phyloP scores from a whole-genome alignment of 163 green algal genomes.

The Scenedesmus sp. region DNA sequence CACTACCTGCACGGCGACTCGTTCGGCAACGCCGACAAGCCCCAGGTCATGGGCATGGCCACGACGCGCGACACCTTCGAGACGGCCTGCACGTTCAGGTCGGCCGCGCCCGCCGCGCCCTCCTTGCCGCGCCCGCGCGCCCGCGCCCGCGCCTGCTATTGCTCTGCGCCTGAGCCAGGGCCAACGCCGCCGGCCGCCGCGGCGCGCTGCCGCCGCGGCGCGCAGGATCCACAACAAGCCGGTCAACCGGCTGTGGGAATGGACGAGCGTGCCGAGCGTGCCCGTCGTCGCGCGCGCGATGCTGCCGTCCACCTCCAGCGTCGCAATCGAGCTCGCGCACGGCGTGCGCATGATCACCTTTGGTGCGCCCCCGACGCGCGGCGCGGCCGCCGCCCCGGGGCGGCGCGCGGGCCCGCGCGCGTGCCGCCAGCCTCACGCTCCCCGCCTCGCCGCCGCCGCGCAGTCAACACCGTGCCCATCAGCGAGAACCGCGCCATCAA shows the following conservation, averaged over 20 bases:
- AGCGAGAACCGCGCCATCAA: slow-evolving; percentile 73
- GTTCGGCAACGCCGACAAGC: slow-evolving; percentile 53
- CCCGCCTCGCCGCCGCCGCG: too few relatives aligned
- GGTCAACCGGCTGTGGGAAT: slow-evolving; percentile 80
- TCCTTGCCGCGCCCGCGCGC: too few relatives aligned
- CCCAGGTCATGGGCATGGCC: slow-evolving; percentile 56
- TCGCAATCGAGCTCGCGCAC: slow-evolving; percentile 75
- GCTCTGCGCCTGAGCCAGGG: too few relatives aligned
- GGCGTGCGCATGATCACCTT: slow-evolving; percentile 86
- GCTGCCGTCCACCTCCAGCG: slow-evolving; percentile 76
- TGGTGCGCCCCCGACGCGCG: too few relatives aligned
- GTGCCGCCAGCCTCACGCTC: too few relatives aligned
- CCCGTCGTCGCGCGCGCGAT: slow-evolving; percentile 64
- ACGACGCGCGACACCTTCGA: slow-evolving; percentile 45
- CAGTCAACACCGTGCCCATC: slow-evolving; percentile 81
- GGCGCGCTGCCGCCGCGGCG: neutral
- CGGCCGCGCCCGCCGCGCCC: neutral
- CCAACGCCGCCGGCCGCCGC: too few relatives aligned
- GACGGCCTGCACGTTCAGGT: slow-evolving; percentile 42
- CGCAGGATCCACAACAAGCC: slow-evolving; percentile 86
- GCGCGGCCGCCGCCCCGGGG: too few relatives aligned
- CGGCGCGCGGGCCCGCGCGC: too few relatives aligned
- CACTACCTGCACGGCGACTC: slow-evolving; percentile 83
- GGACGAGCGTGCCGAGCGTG: slow-evolving; percentile 58
- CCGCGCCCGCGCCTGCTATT: too few relatives aligned